phyloP scores from a whole-genome alignment of 352 stramenopile genomes.

The Phytophthora sp. region DNA sequence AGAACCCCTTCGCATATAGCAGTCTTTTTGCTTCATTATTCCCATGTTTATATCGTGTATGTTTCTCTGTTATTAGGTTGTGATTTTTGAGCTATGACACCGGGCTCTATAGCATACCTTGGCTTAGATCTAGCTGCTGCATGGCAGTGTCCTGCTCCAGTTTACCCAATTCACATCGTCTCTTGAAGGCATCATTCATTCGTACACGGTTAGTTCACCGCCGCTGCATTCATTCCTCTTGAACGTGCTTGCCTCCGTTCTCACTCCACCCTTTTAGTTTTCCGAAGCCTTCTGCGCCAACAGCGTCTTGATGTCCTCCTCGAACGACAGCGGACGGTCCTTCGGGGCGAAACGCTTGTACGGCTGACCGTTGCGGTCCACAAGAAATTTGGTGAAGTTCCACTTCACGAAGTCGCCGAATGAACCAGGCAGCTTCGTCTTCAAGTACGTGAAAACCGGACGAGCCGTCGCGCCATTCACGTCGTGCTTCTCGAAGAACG shows the following conservation, averaged over 20 bases:
- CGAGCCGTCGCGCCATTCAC: constrained; percentile 86
- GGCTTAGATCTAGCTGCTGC: no score
- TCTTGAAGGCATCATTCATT: no score
- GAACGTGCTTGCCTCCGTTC: background rate
- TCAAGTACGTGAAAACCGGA: constrained; percentile 88
- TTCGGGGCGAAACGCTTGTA: constrained; percentile 77
- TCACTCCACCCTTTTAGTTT: background rate
- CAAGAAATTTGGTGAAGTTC: constrained; percentile 93
- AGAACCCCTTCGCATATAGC: no score
- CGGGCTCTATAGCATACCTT: no score
- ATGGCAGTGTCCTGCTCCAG: no score
- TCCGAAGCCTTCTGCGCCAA: constrained; percentile 34
- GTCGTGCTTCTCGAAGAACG: constrained; percentile 82
- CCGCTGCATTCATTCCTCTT: no score
- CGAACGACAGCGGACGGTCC: constrained; percentile 73
- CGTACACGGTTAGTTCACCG: no score
- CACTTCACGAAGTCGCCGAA: constrained; percentile 85
- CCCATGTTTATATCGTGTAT: no score
- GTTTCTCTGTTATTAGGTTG: no score
- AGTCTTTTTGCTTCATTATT: no score
- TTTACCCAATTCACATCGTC: no score
- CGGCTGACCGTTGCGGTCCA: constrained; percentile 88
- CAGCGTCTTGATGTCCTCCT: constrained; percentile 79
- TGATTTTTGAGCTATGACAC: no score
- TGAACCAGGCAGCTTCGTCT: constrained; percentile 68